A percentile compares a stretch with the other conserved stretches of the same genome.
phyloP scores from a whole-genome alignment of 768 basidiomycete species.

The Chiua virens region DNA sequence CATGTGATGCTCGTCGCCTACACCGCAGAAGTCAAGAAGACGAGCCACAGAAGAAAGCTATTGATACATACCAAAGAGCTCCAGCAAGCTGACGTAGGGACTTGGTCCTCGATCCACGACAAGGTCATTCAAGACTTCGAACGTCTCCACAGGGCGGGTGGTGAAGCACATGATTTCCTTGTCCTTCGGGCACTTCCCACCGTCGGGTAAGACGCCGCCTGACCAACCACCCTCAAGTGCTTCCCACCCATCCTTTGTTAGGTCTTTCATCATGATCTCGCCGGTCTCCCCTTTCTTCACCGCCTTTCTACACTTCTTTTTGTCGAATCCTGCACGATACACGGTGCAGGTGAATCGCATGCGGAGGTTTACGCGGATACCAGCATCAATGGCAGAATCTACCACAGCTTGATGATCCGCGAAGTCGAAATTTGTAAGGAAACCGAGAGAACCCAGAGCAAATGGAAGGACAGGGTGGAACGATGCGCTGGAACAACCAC shows the following conservation, averaged over 20 bases:
- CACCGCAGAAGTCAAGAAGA: conserved; percentile 1
- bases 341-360: conserved; percentile 99
- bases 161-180: conserved; percentile 99
- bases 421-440: conserved; percentile 97
- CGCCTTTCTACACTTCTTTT: conserved; percentile 69
- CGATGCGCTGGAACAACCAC: conserved; percentile 97
- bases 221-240: conserved; percentile 83
- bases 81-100: conserved; percentile 93
- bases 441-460: conserved; percentile 94
- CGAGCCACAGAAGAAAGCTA: neutral
- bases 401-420: conserved; percentile 81
- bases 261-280: conserved; percentile 94
- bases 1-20: conserved; percentile 98
- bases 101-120: conserved; percentile 98
- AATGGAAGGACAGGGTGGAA: conserved; percentile 98
- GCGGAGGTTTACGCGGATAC: conserved; percentile 94
- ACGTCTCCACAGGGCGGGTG: conserved; percentile 91
- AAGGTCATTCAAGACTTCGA: conserved; percentile 94
- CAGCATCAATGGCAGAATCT: conserved; percentile 85
- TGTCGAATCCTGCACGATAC: conserved; percentile 84
- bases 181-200: conserved; percentile 64
- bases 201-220: conserved; percentile 42
- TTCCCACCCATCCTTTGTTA: conserved; percentile 93
- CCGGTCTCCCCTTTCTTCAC: conserved; percentile 93
- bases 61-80: conserved; percentile 81